Evolutionary conservation across 2,329 filamentous ascomycete species (phyloP), one percentile per base, ranked within the genome.

Genomic region (Fusarium napiforme): DNA sequence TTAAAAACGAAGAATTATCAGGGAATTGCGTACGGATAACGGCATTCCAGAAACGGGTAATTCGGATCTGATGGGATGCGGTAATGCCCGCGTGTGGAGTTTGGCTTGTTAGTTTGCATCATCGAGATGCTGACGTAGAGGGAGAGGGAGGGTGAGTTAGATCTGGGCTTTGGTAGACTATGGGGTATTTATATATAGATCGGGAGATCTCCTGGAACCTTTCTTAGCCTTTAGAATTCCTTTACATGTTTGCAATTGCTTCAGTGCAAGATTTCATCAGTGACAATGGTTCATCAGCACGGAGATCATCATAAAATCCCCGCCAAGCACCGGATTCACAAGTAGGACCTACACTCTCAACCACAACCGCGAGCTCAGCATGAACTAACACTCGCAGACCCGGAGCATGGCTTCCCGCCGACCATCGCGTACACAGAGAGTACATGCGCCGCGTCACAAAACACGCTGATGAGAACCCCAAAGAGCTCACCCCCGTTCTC

Each of bases 371-470:
- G 21, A 40, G 16, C 11, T 40, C 36, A 43, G 7, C 8, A 26
- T 50, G 28, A 26, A 21, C 56, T 70, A 26, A 70, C 63, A 64
- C 15, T 53, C 36, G 14, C 18, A 89, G 87, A 77, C 80, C 84
- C 4, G 89, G 90, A 14, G 82, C 83, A 42, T 93, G 91, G 91
- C 85, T 93, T 34, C 90, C 90, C 6, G 82, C 87, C 5, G 90
- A 93, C 81, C 87, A 90, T 77, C 86, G 88, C 42, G 82, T 90
- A 15, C 90, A 92, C 79, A 86, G 85, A 62, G 86, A 89, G 79
- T 93, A 89, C 89, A 86, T 93, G n/a, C 82, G 82, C 12, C 84
- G 84, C 19, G 84, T 89, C 26, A 85, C 91, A 47, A 80, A 87
- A 12, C 83, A 90, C 45, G 86, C 90, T 28, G 87, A 91, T 74